These are phyloP conservation scores for Cardiospermum halicacabum DNA, from an alignment of 345 rosid genomes.

Conservation along the genomic window DNA sequence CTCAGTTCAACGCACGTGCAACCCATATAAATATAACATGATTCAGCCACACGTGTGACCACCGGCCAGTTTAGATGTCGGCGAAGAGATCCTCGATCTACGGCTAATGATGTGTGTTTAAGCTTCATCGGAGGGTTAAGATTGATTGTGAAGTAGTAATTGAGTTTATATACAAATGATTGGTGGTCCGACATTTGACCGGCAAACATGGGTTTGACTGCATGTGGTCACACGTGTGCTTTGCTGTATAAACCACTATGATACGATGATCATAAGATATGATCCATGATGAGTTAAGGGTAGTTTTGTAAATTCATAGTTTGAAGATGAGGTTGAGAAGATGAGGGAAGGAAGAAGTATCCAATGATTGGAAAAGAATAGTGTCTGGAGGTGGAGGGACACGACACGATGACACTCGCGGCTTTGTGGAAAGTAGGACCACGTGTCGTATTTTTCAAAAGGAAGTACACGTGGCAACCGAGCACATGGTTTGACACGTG, in stretches of 20 bases:
- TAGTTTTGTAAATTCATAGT: not conserved
- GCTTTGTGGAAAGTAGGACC: not conserved
- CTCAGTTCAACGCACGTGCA: not conserved
- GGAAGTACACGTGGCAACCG: not conserved
- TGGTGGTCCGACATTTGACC: slow-evolving; percentile 2
- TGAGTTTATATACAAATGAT: not conserved
- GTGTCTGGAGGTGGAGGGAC: not conserved
- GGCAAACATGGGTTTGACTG: not conserved
- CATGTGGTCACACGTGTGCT: slow-evolving; percentile 10
- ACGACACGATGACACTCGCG: slow-evolving; percentile 12
- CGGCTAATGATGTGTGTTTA: not conserved
- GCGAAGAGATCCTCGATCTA: not conserved
- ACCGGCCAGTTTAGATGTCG: not conserved
- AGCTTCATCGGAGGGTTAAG: not conserved
- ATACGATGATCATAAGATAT: not conserved
- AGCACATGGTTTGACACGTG: slow-evolving; percentile 14
- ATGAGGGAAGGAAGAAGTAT: not conserved
- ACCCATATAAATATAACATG: not conserved
- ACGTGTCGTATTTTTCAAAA: not conserved
- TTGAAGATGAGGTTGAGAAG: not conserved
- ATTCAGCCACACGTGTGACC: slow-evolving; percentile 2
- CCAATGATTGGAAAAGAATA: slow-evolving; percentile 10
- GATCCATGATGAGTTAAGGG: not conserved
- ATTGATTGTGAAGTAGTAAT: not conserved
- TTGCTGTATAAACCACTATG: not conserved